A percentile compares a stretch with the other conserved stretches of the same genome.
These are phyloP conservation scores for Ceratobasidium sp. DNA, from an alignment of 1,284 basidiomycete genomes.

Conservation along the genomic window DNA sequence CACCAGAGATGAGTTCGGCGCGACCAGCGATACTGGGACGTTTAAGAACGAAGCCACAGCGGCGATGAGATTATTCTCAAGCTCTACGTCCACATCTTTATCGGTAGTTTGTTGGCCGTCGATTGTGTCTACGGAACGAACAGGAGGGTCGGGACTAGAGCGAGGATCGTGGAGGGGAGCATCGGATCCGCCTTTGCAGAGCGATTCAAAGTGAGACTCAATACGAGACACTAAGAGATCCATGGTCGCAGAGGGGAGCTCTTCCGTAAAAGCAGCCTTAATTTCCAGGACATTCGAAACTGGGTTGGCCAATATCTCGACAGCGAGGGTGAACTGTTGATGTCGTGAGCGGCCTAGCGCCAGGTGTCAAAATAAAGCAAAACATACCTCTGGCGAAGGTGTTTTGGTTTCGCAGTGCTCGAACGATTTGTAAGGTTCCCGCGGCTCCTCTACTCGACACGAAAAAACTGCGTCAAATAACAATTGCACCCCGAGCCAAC, in stretches of 20 bases:
- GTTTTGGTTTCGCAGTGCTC: slow-evolving; percentile 59
- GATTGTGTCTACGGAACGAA: not conserved
- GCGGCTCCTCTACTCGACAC: slow-evolving; percentile 58
- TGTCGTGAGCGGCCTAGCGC: slow-evolving; percentile 9
- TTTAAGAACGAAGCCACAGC: slow-evolving; percentile 30
- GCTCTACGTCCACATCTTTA: not conserved
- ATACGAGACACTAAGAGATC: not conserved
- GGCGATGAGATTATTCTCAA: not conserved
- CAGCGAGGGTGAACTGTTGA: slow-evolving; percentile 62
- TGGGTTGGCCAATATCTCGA: slow-evolving; percentile 62
- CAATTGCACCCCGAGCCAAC: slow-evolving; percentile 59
- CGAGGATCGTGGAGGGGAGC: not conserved
- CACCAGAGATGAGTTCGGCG: slow-evolving; percentile 60
- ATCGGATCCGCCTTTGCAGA: slow-evolving; percentile 52
- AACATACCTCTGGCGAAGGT: slow-evolving; percentile 63
- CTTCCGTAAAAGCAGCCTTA: slow-evolving; percentile 22
- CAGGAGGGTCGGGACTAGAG: not conserved
- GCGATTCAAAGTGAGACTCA: slow-evolving; percentile 46
- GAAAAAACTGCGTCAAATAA: slow-evolving; percentile 65
- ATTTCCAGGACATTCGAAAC: slow-evolving; percentile 51
- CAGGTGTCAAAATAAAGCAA: slow-evolving; percentile 22
- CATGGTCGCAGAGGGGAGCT: not conserved
- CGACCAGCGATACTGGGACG: slow-evolving; percentile 1
- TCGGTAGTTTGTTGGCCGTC: not conserved
- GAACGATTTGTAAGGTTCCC: slow-evolving; percentile 53